Evolutionary conservation across 2,329 filamentous ascomycete species (phyloP).

Genomic region (Arthrinium puccinioides): DNA sequence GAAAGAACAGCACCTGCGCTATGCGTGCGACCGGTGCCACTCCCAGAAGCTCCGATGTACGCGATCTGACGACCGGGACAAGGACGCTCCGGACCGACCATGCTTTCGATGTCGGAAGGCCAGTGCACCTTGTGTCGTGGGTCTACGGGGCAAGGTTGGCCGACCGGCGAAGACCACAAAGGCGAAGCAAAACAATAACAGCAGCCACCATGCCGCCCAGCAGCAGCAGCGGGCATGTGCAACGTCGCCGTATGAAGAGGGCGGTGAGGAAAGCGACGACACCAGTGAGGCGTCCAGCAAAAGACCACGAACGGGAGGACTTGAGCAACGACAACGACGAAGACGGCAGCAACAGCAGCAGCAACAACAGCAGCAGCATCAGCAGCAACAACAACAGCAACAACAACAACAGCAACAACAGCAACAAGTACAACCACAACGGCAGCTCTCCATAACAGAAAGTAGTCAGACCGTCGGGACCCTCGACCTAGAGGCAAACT

Average conservation of each 20-base stretch:
- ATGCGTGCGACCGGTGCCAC: neutral
- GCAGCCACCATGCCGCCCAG: too few species aligned
- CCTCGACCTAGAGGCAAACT: neutral
- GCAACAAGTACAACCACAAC: too few species aligned
- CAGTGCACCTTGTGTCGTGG: neutral
- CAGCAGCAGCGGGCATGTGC: too few species aligned
- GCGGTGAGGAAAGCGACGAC: too few species aligned
- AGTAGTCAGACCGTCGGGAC: too few species aligned
- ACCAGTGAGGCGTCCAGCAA: too few species aligned
- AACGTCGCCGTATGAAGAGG: neutral
- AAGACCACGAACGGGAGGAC: too few species aligned
- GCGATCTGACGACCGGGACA: neutral
- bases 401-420: neutral
- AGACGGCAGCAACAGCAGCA: too few species aligned
- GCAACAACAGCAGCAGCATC: too few species aligned
- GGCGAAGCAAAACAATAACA: too few species aligned
- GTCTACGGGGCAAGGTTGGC: neutral
- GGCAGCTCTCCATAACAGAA: too few species aligned
- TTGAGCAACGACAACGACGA: too few species aligned
- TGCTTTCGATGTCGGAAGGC: neutral
- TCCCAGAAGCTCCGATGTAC: neutral
- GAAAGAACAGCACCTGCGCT: conserved; percentile 1
- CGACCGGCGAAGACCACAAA: neutral
- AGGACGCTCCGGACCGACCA: neutral
- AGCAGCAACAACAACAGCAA: neutral